Base-by-base conservation (phyloP, 2,329 filamentous ascomycete genomes). In the Chrysosporium queenslandicum region DNA sequence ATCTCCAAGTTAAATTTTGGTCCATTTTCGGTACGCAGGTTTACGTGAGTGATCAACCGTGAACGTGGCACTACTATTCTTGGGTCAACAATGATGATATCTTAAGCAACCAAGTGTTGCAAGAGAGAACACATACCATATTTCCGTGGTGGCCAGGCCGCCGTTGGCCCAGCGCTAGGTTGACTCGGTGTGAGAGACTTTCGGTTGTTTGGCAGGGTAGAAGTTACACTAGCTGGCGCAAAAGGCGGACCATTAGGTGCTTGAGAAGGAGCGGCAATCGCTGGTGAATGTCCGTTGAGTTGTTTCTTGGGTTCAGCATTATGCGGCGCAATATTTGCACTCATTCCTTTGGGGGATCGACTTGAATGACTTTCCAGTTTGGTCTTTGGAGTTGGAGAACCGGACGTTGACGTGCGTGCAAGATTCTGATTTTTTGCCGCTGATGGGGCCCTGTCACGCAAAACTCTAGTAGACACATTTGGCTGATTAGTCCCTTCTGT, bases 1-100 rank as follows among this genome's bases (percentile, higher is more conserved):
- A 94, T 71, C 32, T 79, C 77, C 51, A 86, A 71, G 30, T 78
- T 71, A 63, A 84, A 82, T 23, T 78, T 77, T 16, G 42, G 21
- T 6, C 41, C 34, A 11, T 47, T 40, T 18, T 46, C 50, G 5
- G 50, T 40, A 11, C 34, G 43, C 1, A 52, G 8, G 9, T 52
- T 52, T 4, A 52, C 25, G 18, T 52, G 41, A 21, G 32, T 40
- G 34, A 52, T 52, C n/a, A 52, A 25, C 9, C 34, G 36, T 20
- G 50, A 46, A 5, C 50, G 41, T 16, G 50, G 43, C 16, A 21
- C 23, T 34, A 47, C 50, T 46, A 34, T 41, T 39, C 1, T 7
- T 34, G 5, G 42, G 37, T 34, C 21, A 41, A 14, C 41, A 23
- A 39, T 12, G n/a, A 16, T 30, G 21, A 7, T 34, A 5, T 25